Evolutionary conservation across 495 filamentous ascomycete genomes (phyloP), one percentile per base, ranked within the genome.

Genomic region (Emericellopsis terricola): DNA sequence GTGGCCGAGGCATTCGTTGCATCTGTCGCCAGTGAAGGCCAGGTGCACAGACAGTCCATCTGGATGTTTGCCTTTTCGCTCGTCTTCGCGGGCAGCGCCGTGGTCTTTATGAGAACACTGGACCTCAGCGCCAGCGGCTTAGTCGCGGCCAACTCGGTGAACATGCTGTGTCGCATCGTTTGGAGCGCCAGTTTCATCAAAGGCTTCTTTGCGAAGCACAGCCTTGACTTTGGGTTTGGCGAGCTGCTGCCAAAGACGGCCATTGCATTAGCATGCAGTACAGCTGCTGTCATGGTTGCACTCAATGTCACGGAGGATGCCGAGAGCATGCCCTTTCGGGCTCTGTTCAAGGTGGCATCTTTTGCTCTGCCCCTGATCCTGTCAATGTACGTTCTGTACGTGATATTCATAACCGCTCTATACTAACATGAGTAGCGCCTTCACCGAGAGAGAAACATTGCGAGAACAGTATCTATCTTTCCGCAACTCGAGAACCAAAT

Each of bases 1-100:
- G 72, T 94, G 19, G 70, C 75, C 2, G 89, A 99, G 55, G 82
- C 87, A 0, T 96, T 96, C 40, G 83, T 96, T 8, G 73, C 83
- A 5, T 78, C 80, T 15, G 77, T 87, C 15, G 86, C 89, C 0
- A 75, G 62, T 4, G 56, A 76, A 35, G 40, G 53, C 1, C 64
- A 94, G 32, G 65, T 99, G 11, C 68, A 78, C 19, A 49, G 42
- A 3, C 89, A 99, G 53, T 76, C 76, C 3, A 45, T 65, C 3
- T 87, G 74, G 77, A 96, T 96, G 85, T 64, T 67, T 3, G 64
- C 48, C 2, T 89, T 92, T 40, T 83, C 76, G 10, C 55, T 64
- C 1, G 72, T 65, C 4, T 96, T 93, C 49, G 80, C 66, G 0
- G 47, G 56, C 0, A 68, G 74, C 0, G 81, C 81, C 3, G 87